These are phyloP conservation scores for Alopecurus myosuroides DNA, from an alignment of 176 grass and related monocot species.

Conservation along the genomic window DNA sequence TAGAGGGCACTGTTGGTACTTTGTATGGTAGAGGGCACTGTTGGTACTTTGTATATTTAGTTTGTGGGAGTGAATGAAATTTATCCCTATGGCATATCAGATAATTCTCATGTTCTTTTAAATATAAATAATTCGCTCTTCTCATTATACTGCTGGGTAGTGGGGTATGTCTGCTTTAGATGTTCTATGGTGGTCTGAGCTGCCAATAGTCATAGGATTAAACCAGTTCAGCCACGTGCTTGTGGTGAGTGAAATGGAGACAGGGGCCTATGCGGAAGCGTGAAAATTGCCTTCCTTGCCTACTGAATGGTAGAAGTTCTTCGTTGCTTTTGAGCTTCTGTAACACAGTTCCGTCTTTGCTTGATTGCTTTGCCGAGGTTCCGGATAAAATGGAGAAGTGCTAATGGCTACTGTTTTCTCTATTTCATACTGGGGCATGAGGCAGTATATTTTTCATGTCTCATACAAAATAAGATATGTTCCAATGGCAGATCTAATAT, in stretches of 20 bases:
- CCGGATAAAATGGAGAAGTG: not conserved
- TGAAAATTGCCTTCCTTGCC: not conserved
- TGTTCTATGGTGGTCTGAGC: not conserved
- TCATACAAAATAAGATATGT: not conserved
- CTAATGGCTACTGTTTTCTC: not conserved
- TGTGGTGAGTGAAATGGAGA: not conserved
- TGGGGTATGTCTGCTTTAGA: not conserved
- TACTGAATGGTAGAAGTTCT: not conserved
- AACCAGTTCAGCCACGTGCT: not conserved
- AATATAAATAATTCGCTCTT: not conserved
- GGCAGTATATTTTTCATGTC: not conserved
- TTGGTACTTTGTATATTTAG: not conserved
- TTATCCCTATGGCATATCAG: not conserved
- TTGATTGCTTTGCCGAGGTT: not conserved
- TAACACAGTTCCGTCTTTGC: too few relatives aligned
- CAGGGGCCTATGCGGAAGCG: not conserved
- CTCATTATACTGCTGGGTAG: not conserved
- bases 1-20: not conserved
- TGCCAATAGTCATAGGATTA: not conserved
- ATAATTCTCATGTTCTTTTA: not conserved
- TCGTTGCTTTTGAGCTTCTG: not conserved
- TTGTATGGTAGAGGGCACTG: not conserved
- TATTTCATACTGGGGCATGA: not conserved
- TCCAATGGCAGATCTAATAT: not conserved
- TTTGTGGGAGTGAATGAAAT: not conserved